These are phyloP conservation scores for Condylostoma magnum DNA, from an alignment of 169 alveolate species.

Conservation along the genomic window DNA sequence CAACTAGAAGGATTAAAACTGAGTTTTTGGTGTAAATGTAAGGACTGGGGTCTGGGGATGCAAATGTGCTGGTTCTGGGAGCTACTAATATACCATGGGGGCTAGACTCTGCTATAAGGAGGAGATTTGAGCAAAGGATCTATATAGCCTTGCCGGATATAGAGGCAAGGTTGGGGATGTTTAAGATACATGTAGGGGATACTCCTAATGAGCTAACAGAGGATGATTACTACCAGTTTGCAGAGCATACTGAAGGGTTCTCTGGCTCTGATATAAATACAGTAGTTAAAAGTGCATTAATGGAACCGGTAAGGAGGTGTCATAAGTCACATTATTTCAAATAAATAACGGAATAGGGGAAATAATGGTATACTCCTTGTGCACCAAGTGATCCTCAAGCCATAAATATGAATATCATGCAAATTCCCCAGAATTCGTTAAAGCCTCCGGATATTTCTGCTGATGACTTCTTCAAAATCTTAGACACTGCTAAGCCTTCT, in stretches of 20 bases:
- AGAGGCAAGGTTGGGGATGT: constrained; percentile 85
- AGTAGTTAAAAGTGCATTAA: constrained; percentile 88
- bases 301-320: constrained; percentile 89
- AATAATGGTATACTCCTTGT: constrained; percentile 53
- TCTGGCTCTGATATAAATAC: constrained; percentile 91
- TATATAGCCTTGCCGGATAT: constrained; percentile 98
- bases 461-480: constrained; percentile 60
- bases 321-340: constrained; percentile 84
- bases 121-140: constrained; percentile 97
- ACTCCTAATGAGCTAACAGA: constrained; percentile 76
- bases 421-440: constrained; percentile 46
- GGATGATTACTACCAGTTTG: constrained; percentile 57
- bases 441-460: constrained; percentile 54
- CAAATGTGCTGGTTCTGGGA: constrained; percentile 90
- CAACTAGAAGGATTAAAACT: constrained; percentile 97
- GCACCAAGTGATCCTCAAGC: constrained; percentile 62
- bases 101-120: constrained; percentile 96
- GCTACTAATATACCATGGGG: constrained; percentile 97
- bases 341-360: constrained; percentile 58
- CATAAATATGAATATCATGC: constrained; percentile 49
- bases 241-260: constrained; percentile 83
- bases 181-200: constrained; percentile 65
- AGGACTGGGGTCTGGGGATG: constrained; percentile 88
- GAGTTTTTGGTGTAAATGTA: constrained; percentile 99
- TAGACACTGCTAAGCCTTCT: constrained; percentile 59